Conservation (phyloP, 768 basidiomycete species). For the Paxillus ammoniavirescens region DNA sequence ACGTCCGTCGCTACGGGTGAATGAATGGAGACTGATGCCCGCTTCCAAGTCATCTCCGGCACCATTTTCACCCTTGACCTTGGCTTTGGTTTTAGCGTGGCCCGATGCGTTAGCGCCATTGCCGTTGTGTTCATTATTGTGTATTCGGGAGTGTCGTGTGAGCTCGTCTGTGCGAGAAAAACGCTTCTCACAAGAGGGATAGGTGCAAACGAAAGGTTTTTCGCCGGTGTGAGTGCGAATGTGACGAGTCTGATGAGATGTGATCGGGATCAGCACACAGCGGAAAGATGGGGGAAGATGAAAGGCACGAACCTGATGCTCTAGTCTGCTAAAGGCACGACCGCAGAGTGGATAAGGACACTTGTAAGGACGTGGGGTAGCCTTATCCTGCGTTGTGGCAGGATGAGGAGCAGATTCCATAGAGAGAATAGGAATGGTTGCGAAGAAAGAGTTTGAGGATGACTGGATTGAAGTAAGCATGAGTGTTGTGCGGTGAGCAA, state of each 20-base stretch:
- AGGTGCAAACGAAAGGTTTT: slow-evolving; percentile 92
- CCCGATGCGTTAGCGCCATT: slow-evolving; percentile 12
- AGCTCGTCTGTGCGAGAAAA: slow-evolving; percentile 99
- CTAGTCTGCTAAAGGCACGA: slow-evolving; percentile 92
- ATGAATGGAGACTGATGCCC: slow-evolving; percentile 26
- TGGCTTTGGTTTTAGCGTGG: slow-evolving; percentile 27
- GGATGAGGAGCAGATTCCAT: slow-evolving; percentile 22
- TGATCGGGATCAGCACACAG: slow-evolving; percentile 19
- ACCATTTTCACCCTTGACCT: slow-evolving; percentile 27
- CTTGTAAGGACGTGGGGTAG: slow-evolving; percentile 81
- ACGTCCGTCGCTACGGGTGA: slow-evolving; percentile 15
- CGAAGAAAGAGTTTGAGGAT: slow-evolving; percentile 10
- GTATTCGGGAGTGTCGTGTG: slow-evolving; percentile 93
- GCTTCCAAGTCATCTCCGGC: slow-evolving; percentile 27
- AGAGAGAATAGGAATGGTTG: slow-evolving; percentile 11
- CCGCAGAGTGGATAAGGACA: slow-evolving; percentile 91
- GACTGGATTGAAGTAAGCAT: slow-evolving; percentile 32
- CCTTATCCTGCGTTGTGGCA: slow-evolving; percentile 34
- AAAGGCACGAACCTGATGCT: slow-evolving; percentile 76
- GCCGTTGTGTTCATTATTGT: slow-evolving; percentile 57
- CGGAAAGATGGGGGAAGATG: slow-evolving; percentile 1
- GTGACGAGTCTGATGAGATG: slow-evolving; percentile 75
- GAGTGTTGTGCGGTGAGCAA: slow-evolving; percentile 11
- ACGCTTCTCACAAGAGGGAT: slow-evolving; percentile 94
- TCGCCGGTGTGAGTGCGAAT: slow-evolving; percentile 98